These are phyloP conservation scores for Castanopsis chinensis DNA, from an alignment of 306 rosid genomes.

Conservation along the genomic window DNA sequence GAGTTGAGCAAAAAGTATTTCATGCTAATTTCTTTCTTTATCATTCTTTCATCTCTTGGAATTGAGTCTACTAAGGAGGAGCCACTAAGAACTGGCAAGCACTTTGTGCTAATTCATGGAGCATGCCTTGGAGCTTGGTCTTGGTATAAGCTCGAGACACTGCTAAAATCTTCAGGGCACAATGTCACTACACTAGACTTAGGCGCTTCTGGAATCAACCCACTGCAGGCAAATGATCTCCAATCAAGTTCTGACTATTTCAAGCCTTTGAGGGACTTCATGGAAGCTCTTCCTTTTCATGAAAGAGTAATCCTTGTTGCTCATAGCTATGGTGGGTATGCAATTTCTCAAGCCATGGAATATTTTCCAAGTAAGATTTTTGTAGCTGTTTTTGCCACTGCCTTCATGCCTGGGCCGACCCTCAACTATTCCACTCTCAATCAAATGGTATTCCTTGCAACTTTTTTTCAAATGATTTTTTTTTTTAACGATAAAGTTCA, in stretches of 20 bases:
- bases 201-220: conserved; percentile 34
- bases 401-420: conserved; percentile 43
- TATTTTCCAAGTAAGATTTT: conserved; percentile 17
- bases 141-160: conserved; percentile 41
- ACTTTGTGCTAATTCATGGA: conserved; percentile 50
- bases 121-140: conserved; percentile 57
- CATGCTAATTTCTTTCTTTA: background rate
- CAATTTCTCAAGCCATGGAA: too few relatives aligned
- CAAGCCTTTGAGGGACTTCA: conserved; percentile 33
- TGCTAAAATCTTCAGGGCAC: conserved; percentile 24
- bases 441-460: conserved; percentile 11
- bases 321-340: too few relatives aligned
- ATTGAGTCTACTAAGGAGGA: background rate
- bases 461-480: too few relatives aligned
- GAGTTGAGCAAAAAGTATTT: background rate
- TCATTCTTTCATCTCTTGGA: background rate
- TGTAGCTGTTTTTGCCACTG: conserved; percentile 39
- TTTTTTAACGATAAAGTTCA: too few relatives aligned
- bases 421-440: conserved; percentile 25
- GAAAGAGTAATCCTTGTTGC: conserved; percentile 33
- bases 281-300: conserved; percentile 14
- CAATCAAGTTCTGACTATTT: conserved; percentile 28
- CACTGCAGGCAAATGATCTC: background rate
- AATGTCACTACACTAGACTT: conserved; percentile 36
- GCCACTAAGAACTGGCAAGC: conserved; percentile 10